These are phyloP conservation scores for Calocybe cyanea DNA, from an alignment of 768 basidiomycete genomes.

Conservation along the genomic window DNA sequence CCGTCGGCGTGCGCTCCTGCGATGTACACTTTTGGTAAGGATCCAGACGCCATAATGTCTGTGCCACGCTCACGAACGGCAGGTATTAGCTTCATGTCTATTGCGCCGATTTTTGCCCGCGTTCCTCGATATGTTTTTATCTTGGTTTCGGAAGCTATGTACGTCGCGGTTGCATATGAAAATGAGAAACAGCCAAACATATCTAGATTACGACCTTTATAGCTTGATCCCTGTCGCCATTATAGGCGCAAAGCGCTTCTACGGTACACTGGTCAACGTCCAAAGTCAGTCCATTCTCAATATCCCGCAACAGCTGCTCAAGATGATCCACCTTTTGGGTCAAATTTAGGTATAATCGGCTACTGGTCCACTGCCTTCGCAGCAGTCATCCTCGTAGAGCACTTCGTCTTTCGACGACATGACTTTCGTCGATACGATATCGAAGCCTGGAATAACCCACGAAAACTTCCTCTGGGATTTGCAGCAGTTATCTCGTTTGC, in stretches of 20 bases:
- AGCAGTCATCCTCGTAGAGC: conserved; percentile 61
- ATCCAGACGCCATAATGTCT: not conserved
- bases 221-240: conserved; percentile 70
- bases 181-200: not conserved
- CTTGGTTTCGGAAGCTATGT: conserved; percentile 65
- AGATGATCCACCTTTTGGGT: not conserved
- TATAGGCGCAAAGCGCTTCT: conserved; percentile 65
- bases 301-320: not conserved
- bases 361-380: conserved; percentile 60
- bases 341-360: conserved; percentile 36
- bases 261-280: conserved; percentile 58
- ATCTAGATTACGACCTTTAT: not conserved
- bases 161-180: conserved; percentile 21
- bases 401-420: conserved; percentile 55
- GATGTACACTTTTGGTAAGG: conserved; percentile 66
- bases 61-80: not conserved
- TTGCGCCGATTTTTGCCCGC: conserved; percentile 46
- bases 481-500: conserved; percentile 54
- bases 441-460: conserved; percentile 50
- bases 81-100: conserved; percentile 62
- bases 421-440: conserved; percentile 47
- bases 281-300: conserved; percentile 39
- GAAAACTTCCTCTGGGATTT: conserved; percentile 54
- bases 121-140: conserved; percentile 71
- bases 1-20: conserved; percentile 72